Base-by-base conservation (phyloP, 805 yeast species). In the Candida odintsovae region DNA sequence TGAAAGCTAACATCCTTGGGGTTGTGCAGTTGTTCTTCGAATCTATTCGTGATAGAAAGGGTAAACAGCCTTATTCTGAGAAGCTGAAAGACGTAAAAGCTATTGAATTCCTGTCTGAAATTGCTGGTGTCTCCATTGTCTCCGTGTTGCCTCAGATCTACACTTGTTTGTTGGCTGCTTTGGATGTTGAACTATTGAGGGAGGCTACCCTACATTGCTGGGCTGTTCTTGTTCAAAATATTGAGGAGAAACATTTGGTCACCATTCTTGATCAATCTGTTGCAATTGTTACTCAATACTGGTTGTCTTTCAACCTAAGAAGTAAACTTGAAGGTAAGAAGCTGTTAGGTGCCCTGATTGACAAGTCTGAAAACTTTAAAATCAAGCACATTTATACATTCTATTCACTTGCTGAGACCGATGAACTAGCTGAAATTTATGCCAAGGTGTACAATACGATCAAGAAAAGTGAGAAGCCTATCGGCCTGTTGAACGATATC, bases 121-220 rank as follows among this genome's bases (percentile, higher is more conserved):
- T 80, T 2, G 67, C 80, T 2, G 75, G 75, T 6, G 68, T 72
- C 22, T 71, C 81, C 15, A 76, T 86, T 26, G 75, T 79, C 5
- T 77, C 86, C 2, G 87, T 88, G 0, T 64, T 86, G 31, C 95
- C 96, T 0, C 98, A 90, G 60, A 78, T 92, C 5, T 83, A 88
- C 49, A 85, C 95, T 2, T 86, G 95, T 55, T 67, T 92, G 12
- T 96, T 89, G 59, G 81, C 90, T 1, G 83, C 92, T 0, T 64
- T 90, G 20, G 90, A 83, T 36, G 76, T 75, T 18, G 66, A 73
- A 0, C 80, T 78, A 21, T 71, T 90, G 13, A 83, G 83, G 49
- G 67, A 68, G 15, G 75, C 76, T 36, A 78, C 92, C 0, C 66
- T 94, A 38, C 69, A 73, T 41, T 84, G 94, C 46, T 83, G 96